Conservation (phyloP, 2,329 filamentous ascomycete genomes). For the Diaporthe ampelina region DNA sequence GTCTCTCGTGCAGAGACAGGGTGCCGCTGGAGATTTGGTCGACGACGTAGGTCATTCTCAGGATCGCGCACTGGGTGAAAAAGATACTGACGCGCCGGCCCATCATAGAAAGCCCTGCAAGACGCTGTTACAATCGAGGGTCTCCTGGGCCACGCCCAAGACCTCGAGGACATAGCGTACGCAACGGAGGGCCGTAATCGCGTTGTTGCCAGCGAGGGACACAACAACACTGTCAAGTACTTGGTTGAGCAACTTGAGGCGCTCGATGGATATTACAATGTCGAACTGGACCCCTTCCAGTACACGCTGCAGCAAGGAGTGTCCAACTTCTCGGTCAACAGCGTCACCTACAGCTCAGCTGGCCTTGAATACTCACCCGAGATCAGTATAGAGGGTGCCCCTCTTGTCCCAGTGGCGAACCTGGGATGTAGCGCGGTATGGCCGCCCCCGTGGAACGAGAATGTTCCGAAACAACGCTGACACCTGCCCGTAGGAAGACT, state of each 20-base stretch:
- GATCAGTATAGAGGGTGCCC: slow-evolving; percentile 53
- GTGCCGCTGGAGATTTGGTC: neutral
- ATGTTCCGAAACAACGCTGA: neutral
- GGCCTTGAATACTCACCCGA: slow-evolving; percentile 66
- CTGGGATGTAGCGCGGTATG: slow-evolving; percentile 68
- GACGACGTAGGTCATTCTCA: neutral
- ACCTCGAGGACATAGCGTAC: slow-evolving; percentile 60
- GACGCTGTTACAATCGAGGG: slow-evolving; percentile 47
- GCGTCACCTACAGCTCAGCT: slow-evolving; percentile 45
- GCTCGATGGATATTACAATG: slow-evolving; percentile 56
- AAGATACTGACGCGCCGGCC: neutral
- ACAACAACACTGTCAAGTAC: slow-evolving; percentile 62
- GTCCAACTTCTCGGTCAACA: slow-evolving; percentile 50
- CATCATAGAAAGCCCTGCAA: neutral
- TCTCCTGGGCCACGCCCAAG: slow-evolving; percentile 59
- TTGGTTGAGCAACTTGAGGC: slow-evolving; percentile 56
- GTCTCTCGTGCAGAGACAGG: neutral
- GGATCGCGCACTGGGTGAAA: neutral
- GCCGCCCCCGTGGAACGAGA: slow-evolving; percentile 53
- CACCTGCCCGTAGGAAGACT: slow-evolving; percentile 7
- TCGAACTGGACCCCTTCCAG: slow-evolving; percentile 60
- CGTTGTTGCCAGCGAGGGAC: slow-evolving; percentile 59
- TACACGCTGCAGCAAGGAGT: slow-evolving; percentile 53
- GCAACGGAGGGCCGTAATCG: slow-evolving; percentile 57
- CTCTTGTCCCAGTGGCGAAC: slow-evolving; percentile 62